Evolutionary conservation across 352 stramenopile species (phyloP).

Genomic region (Phytophthora brassicae): DNA sequence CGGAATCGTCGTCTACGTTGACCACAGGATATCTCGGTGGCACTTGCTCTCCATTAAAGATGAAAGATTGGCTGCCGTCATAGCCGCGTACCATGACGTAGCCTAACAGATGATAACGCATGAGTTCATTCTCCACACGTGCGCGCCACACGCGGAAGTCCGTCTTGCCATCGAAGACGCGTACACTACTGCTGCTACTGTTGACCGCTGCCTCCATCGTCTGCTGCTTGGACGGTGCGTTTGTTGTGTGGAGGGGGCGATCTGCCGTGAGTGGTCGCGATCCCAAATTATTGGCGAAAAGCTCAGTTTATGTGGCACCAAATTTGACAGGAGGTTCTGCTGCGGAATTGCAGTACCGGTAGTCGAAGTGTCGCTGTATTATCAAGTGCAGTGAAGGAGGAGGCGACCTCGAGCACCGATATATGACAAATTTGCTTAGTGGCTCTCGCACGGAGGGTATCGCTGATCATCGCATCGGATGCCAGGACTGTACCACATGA

Average conservation of each 20-base stretch:
- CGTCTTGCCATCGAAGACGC: conserved; percentile 45
- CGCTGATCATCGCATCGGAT: no score
- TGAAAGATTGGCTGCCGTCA: conserved; percentile 47
- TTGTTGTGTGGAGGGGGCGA: background rate
- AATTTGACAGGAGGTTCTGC: no score
- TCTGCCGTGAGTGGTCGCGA: background rate
- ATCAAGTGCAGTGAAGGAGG: background rate
- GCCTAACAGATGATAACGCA: conserved; percentile 51
- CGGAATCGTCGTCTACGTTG: conserved; percentile 20
- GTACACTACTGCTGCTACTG: conserved; percentile 17
- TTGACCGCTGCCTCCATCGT: conserved; percentile 25
- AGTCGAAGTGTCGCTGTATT: background rate
- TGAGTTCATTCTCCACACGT: conserved; percentile 51
- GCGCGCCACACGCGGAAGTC: conserved; percentile 51
- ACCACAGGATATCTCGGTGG: conserved; percentile 32
- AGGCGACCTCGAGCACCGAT: background rate
- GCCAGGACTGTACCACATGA: no score
- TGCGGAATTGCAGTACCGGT: no score
- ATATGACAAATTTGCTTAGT: background rate
- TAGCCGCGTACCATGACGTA: conserved; percentile 51
- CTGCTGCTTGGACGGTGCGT: no score
- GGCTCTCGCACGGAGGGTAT: no score
- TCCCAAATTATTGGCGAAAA: background rate
- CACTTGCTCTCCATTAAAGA: conserved; percentile 46
- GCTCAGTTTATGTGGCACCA: no score